These are phyloP conservation scores for Sherardia arvensis DNA, from an alignment of 257 asterid genomes.

Conservation along the genomic window DNA sequence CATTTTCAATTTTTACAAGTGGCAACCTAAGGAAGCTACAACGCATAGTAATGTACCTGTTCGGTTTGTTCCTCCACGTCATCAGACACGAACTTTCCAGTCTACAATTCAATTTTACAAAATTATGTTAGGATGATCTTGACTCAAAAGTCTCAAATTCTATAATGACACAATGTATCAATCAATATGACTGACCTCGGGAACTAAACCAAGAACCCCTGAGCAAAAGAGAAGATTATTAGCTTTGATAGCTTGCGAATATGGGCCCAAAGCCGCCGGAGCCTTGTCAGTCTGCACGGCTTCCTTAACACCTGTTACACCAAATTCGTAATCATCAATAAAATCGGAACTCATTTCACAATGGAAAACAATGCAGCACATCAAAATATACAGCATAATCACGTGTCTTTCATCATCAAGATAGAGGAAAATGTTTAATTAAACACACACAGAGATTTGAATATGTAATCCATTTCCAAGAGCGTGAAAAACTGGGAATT, in stretches of 20 bases:
- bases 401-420: no score
- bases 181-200: conserved; percentile 55
- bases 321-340: no score
- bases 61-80: conserved; percentile 89
- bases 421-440: no score
- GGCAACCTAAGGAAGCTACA: not conserved
- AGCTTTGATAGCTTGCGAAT: conserved; percentile 86
- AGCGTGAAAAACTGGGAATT: no score
- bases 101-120: conserved; percentile 37
- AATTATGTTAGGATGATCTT: not conserved
- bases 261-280: conserved; percentile 94
- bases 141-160: not conserved
- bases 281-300: conserved; percentile 82
- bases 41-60: conserved; percentile 45
- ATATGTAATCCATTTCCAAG: no score
- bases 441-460: no score
- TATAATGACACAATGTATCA: not conserved
- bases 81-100: conserved; percentile 81
- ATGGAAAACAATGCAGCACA: no score
- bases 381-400: no score
- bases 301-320: conserved; percentile 40
- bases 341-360: no score
- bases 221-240: conserved; percentile 74
- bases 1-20: not conserved
- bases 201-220: conserved; percentile 53